Percentiles rank a stretch among this genome's conserved stretches.
Conservation (phyloP, 345 rosid genomes). For the Murraya paniculata region DNA sequence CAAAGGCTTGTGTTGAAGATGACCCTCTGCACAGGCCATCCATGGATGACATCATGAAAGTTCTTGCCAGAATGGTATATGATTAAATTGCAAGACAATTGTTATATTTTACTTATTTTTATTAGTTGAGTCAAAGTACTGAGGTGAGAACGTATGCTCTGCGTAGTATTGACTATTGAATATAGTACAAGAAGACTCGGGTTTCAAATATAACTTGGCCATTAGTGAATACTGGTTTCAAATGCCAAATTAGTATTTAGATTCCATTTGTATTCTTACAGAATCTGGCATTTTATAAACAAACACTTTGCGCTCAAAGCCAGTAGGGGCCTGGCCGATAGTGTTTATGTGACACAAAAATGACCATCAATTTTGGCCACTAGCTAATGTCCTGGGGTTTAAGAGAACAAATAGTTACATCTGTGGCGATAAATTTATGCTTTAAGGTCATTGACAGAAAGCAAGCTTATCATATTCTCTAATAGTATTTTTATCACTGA, state of each 20-base stretch:
- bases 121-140: neutral
- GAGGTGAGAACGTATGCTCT: neutral
- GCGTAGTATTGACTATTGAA: neutral
- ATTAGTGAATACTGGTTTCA: no score
- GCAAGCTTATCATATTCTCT: no score
- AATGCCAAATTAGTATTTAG: no score
- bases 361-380: no score
- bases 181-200: neutral
- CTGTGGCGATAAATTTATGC: no score
- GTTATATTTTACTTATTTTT: neutral
- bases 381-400: no score
- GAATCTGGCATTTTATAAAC: neutral
- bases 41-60: slow-evolving; percentile 51
- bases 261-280: neutral
- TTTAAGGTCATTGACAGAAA: no score
- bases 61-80: slow-evolving; percentile 47
- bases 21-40: slow-evolving; percentile 58
- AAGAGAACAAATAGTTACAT: no score
- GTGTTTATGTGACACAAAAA: neutral
- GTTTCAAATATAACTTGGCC: neutral
- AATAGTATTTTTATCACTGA: no score
- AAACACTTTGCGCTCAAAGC: neutral
- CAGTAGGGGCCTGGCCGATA: neutral
- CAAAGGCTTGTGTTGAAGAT: slow-evolving; percentile 55
- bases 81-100: neutral